Evolutionary conservation across 2,329 filamentous ascomycete species (phyloP).

Genomic region (Ophiostoma quercus): DNA sequence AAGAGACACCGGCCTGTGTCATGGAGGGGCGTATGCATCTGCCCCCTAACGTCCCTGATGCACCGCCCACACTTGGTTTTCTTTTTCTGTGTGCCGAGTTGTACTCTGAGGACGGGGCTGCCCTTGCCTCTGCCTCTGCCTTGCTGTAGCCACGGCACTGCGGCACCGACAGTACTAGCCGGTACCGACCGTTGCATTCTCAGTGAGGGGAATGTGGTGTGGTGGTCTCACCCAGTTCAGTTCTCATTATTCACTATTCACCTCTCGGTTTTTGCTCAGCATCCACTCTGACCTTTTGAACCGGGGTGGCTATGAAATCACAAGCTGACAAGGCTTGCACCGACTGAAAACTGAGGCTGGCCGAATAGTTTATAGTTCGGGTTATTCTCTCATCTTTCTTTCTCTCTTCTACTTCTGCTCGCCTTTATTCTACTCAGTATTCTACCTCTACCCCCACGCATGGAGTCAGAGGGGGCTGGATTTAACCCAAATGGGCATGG

Average conservation of each 20-base stretch:
- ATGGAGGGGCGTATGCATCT: conserved; percentile 1
- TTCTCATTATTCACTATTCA: too few species aligned
- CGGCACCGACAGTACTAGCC: neutral
- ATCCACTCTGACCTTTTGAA: neutral
- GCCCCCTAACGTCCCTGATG: neutral
- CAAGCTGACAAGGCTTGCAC: neutral
- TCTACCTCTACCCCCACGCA: neutral
- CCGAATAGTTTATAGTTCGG: neutral
- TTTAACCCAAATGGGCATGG: conserved; percentile 2
- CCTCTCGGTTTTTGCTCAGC: too few species aligned
- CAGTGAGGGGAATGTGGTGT: neutral
- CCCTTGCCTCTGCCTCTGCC: neutral
- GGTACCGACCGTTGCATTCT: neutral
- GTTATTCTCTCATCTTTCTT: neutral
- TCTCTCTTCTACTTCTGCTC: neutral
- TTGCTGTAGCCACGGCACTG: neutral
- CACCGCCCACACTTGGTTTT: neutral
- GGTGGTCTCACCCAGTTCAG: neutral
- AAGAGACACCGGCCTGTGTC: neutral
- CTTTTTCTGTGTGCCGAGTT: neutral
- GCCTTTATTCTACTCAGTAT: neutral
- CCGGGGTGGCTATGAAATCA: neutral
- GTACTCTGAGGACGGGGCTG: neutral
- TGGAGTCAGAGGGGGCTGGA: conserved; percentile 2
- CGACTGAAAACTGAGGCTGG: neutral